These are phyloP conservation scores for Picea engelmannii DNA, from an alignment of 83 land plant species.

Conservation along the genomic window DNA sequence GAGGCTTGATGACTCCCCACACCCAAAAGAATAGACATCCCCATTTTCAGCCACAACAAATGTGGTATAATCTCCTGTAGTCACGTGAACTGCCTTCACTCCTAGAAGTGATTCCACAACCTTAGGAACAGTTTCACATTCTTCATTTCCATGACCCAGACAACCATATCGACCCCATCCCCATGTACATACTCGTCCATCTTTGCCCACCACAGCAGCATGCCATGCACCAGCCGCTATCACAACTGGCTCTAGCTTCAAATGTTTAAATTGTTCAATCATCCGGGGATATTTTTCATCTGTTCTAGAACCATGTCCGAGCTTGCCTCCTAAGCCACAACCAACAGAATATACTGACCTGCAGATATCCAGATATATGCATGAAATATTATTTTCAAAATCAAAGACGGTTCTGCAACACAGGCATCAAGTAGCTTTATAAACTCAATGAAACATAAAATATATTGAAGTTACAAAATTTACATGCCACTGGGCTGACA, in stretches of 20 bases:
- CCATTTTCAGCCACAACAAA: conserved; percentile 87
- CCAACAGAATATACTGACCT: conserved; percentile 97
- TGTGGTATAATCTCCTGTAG: conserved; percentile 93
- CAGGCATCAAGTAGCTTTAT: background rate
- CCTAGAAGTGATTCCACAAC: conserved; percentile 75
- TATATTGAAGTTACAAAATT: conserved; percentile 19
- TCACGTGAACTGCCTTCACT: conserved; percentile 89
- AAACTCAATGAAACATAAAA: background rate
- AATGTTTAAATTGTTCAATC: conserved; percentile 69
- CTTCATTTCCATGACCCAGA: conserved; percentile 91
- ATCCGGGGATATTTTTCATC: conserved; percentile 79
- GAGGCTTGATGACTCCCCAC: conserved; percentile 87
- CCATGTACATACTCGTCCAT: conserved; percentile 95
- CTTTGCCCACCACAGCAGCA: conserved; percentile 84
- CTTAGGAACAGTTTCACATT: conserved; percentile 81
- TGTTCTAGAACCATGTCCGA: conserved; percentile 80
- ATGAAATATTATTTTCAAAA: background rate
- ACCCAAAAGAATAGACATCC: conserved; percentile 88
- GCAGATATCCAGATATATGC: conserved; percentile 9
- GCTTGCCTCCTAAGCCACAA: conserved; percentile 92
- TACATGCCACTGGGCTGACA: conserved; percentile 91
- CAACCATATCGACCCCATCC: conserved; percentile 98
- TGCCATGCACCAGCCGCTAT: conserved; percentile 98
- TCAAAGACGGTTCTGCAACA: background rate
- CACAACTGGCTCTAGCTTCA: conserved; percentile 76